Conservation (phyloP, 1,284 basidiomycete species). For the Prillingera fragicola region DNA sequence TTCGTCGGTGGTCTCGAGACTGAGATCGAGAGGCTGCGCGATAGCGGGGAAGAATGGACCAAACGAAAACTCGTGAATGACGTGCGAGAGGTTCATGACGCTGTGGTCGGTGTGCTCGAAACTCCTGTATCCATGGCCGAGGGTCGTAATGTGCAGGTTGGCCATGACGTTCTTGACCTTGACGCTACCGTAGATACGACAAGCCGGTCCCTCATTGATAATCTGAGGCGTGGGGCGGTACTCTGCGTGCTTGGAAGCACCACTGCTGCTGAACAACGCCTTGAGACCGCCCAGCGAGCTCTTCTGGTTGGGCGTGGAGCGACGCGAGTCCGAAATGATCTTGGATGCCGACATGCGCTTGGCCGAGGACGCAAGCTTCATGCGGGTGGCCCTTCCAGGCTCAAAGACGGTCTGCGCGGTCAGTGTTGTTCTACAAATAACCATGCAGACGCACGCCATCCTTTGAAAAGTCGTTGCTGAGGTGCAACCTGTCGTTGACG, state of each 20-base stretch:
- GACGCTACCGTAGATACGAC: conserved; percentile 78
- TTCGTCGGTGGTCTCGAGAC: conserved; percentile 76
- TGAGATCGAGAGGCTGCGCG: conserved; percentile 86
- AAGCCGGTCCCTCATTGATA: conserved; percentile 62
- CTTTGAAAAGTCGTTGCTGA: conserved; percentile 75
- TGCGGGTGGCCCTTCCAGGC: conserved; percentile 67
- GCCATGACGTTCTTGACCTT: conserved; percentile 87
- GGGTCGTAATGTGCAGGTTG: conserved; percentile 81
- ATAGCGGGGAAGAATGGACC: conserved; percentile 96
- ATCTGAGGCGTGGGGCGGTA: conserved; percentile 70
- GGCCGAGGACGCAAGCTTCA: conserved; percentile 48
- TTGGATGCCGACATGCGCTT: conserved; percentile 32
- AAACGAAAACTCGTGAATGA: conserved; percentile 94
- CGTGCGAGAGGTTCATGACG: conserved; percentile 93
- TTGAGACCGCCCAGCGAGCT: conserved; percentile 35
- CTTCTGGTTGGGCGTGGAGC: conserved; percentile 39
- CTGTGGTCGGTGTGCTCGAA: conserved; percentile 79
- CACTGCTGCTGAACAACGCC: conserved; percentile 30
- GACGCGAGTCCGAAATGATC: conserved; percentile 36
- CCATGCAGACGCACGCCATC: conserved; percentile 66
- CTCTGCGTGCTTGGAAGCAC: conserved; percentile 51
- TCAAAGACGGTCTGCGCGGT: conserved; percentile 68
- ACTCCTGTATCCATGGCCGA: conserved; percentile 89
- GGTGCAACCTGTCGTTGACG: conserved; percentile 80
- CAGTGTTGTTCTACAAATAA: not conserved